Evolutionary conservation across 768 basidiomycete species (phyloP).

Genomic region (Russula ochroleuca): DNA sequence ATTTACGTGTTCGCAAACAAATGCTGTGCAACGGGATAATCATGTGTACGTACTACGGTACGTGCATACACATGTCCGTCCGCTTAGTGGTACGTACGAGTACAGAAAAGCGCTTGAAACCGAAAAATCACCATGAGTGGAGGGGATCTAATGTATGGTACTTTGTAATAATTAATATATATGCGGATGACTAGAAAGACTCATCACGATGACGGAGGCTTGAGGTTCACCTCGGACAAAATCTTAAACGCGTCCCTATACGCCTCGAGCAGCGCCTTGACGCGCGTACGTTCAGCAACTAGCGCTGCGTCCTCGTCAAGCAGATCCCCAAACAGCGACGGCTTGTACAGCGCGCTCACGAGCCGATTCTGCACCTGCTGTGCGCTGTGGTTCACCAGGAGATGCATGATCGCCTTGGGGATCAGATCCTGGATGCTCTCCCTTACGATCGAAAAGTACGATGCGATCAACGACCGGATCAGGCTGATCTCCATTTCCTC

Average conservation of each 20-base stretch:
- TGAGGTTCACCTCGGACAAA: slow-evolving; percentile 75
- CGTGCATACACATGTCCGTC: not conserved
- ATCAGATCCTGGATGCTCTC: slow-evolving; percentile 96
- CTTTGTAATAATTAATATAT: not conserved
- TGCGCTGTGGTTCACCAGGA: slow-evolving; percentile 93
- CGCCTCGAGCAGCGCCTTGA: slow-evolving; percentile 91
- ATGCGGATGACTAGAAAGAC: not conserved
- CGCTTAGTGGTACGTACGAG: not conserved
- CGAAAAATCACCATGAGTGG: not conserved
- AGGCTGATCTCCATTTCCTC: slow-evolving; percentile 97
- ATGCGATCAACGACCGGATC: slow-evolving; percentile 90
- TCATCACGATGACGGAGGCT: slow-evolving; percentile 41
- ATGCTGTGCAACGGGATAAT: not conserved
- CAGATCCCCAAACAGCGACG: slow-evolving; percentile 84
- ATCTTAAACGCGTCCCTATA: slow-evolving; percentile 94
- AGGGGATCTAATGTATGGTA: not conserved
- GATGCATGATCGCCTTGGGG: slow-evolving; percentile 98
- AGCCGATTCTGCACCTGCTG: slow-evolving; percentile 95
- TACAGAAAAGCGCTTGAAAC: not conserved
- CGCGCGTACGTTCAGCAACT: slow-evolving; percentile 87
- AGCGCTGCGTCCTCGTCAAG: slow-evolving; percentile 94
- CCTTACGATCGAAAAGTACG: slow-evolving; percentile 93
- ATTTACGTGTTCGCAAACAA: not conserved
- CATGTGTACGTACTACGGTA: not conserved
- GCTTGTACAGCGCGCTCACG: slow-evolving; percentile 93